Percentiles rank a stretch among this genome's conserved stretches.
Evolutionary conservation across 1,139 yeast species (phyloP).

Genomic region (Geotrichum bryndzae): DNA sequence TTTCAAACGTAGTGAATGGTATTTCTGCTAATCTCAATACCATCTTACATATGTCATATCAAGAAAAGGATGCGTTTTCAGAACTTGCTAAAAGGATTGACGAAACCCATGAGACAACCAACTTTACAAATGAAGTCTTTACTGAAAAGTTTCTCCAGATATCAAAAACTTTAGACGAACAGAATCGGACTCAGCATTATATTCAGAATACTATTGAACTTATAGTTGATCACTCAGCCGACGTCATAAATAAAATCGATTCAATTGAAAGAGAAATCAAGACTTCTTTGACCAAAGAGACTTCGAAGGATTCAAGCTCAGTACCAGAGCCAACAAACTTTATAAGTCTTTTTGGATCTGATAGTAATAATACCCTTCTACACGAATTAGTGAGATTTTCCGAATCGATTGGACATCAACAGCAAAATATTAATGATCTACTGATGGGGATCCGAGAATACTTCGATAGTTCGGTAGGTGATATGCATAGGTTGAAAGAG

Average conservation of each 20-base stretch:
- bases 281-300: not conserved
- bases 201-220: not conserved
- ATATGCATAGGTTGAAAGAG: conserved; percentile 6
- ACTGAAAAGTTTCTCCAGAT: conserved; percentile 12
- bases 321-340: not conserved
- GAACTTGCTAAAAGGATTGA: not conserved
- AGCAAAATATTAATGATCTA: conserved; percentile 10
- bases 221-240: not conserved
- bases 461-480: conserved; percentile 4
- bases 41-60: not conserved
- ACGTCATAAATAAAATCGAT: not conserved
- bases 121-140: not conserved
- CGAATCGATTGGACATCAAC: conserved; percentile 4
- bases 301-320: not conserved
- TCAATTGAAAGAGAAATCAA: not conserved
- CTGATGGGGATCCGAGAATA: conserved; percentile 8
- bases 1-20: not conserved
- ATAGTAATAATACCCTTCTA: not conserved
- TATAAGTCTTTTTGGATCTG: not conserved
- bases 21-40: not conserved
- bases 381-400: not conserved
- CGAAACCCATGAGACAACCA: not conserved
- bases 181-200: not conserved
- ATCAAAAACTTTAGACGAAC: conserved; percentile 3
- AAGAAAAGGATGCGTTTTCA: not conserved